phyloP scores from a whole-genome alignment of 176 grass and related monocot genomes.

The Avena atlantica region DNA sequence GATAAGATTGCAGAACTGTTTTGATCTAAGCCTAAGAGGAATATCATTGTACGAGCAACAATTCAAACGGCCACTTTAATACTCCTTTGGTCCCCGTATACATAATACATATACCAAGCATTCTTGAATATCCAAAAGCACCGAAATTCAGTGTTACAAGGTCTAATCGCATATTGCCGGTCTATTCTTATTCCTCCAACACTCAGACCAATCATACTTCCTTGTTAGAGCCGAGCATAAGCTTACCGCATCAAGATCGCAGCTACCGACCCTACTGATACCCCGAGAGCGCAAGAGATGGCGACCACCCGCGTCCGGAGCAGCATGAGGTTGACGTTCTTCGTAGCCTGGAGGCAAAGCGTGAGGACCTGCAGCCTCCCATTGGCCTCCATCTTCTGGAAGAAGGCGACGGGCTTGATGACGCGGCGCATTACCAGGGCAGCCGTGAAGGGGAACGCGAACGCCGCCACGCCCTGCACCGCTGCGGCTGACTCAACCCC shows the following conservation, averaged over 20 bases:
- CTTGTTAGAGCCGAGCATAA: conserved; percentile 20
- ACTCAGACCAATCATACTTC: not conserved
- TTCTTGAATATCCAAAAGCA: not conserved
- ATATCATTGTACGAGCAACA: not conserved
- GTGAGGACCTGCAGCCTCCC: conserved; percentile 89
- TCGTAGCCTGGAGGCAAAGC: conserved; percentile 74
- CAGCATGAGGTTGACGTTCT: conserved; percentile 74
- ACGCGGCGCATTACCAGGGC: conserved; percentile 79
- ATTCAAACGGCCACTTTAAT: not conserved
- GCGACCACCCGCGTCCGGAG: conserved; percentile 71
- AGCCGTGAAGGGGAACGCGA: conserved; percentile 80
- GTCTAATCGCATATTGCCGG: not conserved
- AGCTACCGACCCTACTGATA: conserved; percentile 68
- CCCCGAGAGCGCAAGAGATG: conserved; percentile 67
- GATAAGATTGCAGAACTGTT: not conserved
- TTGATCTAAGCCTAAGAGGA: not conserved
- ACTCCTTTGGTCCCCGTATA: not conserved
- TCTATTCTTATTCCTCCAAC: conserved; percentile 34
- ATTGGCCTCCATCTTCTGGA: conserved; percentile 92
- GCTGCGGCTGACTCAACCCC: conserved; percentile 50
- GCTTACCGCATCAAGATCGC: conserved; percentile 56
- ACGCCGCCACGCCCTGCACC: conserved; percentile 70
- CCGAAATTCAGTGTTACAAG: conserved; percentile 1
- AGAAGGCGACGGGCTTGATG: conserved; percentile 90
- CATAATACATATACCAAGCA: not conserved